Base-by-base conservation (phyloP, 805 yeast genomes). In the Kuraishia piskuri region DNA sequence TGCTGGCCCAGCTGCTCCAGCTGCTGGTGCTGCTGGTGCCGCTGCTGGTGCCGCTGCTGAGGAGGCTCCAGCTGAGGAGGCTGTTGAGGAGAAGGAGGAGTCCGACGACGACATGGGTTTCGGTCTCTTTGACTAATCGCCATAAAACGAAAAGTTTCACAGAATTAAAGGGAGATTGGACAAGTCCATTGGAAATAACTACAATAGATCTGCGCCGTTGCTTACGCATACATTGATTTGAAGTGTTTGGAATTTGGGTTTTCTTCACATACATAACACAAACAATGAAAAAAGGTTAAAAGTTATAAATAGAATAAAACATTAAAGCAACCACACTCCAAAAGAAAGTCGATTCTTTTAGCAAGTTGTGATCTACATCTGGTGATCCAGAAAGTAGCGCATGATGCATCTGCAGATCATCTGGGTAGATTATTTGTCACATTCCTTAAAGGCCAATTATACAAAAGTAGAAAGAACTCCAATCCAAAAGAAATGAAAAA, bases 21-120 rank as follows among this genome's bases (percentile, higher is more conserved):
- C 87, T 64, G 83, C 82, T 71, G 82, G 80, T 65, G 74, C 82
- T 56, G 79, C 80, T 65, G 85, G 77, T 59, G 80, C 75, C 59
- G 82, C 79, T 63, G 83, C 78, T 61, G 82, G 77, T 67, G 84
- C 77, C 64, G 84, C 74, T 66, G 87, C 75, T 65, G 88, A 73
- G 57, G 87, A 77, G 55, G 88, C 75, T 56, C 91, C 76, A 60
- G 87, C 65, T 57, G 84, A 68, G 58, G 84, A 68, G 55, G 83
- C 70, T 61, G 85, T 69, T 62, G 79, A 74, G 69, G 81, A 71
- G 62, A 70, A 63, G 53, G 81, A 74, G 65, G 78, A 77, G 69
- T 78, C 81, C 59, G 86, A 82, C 70, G 90, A 83, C 72, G 96
- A 88, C 77, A 88, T 90, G 96, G 96, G 96, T 71, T 84, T 86